A percentile compares a stretch with the other conserved stretches of the same genome.
Evolutionary conservation across 2,329 filamentous ascomycete species (phyloP).

Genomic region (Tolypocladium capitatum): DNA sequence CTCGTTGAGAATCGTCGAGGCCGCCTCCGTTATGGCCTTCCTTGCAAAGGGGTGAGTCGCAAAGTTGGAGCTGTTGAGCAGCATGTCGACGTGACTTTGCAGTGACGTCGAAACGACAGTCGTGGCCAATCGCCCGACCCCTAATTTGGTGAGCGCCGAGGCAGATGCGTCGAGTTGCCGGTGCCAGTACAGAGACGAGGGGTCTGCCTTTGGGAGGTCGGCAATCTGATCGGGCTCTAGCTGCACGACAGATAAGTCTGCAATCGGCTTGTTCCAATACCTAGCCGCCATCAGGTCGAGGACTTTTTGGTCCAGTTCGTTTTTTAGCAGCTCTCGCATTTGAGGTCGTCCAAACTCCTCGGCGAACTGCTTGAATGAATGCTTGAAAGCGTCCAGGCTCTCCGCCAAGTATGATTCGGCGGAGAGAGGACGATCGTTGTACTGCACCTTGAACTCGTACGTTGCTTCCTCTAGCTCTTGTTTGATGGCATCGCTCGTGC

Average conservation of each 20-base stretch:
- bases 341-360: conserved; percentile 81
- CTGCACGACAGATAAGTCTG: conserved; percentile 57
- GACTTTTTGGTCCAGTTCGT: conserved; percentile 87
- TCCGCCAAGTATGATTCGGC: conserved; percentile 95
- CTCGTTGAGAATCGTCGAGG: conserved; percentile 80
- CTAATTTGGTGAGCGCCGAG: conserved; percentile 82
- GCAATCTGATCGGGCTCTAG: conserved; percentile 59
- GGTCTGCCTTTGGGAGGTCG: conserved; percentile 72
- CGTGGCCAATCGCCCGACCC: conserved; percentile 83
- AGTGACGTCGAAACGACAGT: conserved; percentile 83
- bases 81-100: conserved; percentile 66
- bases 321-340: conserved; percentile 79
- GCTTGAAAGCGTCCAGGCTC: conserved; percentile 91
- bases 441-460: conserved; percentile 98
- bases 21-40: conserved; percentile 84
- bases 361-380: conserved; percentile 89
- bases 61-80: conserved; percentile 75
- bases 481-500: conserved; percentile 81
- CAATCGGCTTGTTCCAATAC: conserved; percentile 94
- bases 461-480: conserved; percentile 93
- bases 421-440: conserved; percentile 88
- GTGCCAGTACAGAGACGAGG: conserved; percentile 81
- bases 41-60: conserved; percentile 81
- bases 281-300: conserved; percentile 82
- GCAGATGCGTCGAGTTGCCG: conserved; percentile 87